Evolutionary conservation across 2,329 filamentous ascomycete species (phyloP).

Genomic region (Penicillium sp.): DNA sequence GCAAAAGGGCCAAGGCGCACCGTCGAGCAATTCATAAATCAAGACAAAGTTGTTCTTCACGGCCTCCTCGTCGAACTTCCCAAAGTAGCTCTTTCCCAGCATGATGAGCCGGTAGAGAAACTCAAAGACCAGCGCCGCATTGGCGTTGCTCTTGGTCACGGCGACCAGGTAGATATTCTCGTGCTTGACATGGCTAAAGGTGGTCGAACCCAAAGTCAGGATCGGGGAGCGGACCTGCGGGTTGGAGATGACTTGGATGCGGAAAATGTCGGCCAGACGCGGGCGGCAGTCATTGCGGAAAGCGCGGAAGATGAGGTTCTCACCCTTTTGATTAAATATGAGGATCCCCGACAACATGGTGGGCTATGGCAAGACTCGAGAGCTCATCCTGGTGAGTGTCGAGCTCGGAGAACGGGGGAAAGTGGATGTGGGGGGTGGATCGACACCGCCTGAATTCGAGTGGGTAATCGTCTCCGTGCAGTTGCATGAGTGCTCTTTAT

Average conservation of each 20-base stretch:
- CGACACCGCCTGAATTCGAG: conserved; percentile 16
- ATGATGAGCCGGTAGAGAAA: conserved; percentile 90
- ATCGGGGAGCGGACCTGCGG: conserved; percentile 96
- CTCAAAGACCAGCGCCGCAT: conserved; percentile 95
- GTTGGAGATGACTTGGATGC: conserved; percentile 98
- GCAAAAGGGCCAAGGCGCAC: conserved; percentile 44
- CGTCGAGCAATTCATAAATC: conserved; percentile 93
- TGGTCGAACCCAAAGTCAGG: conserved; percentile 92
- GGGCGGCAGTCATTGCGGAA: conserved; percentile 98
- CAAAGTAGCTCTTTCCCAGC: conserved; percentile 93
- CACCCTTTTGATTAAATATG: conserved; percentile 98
- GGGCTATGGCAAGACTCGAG: conserved; percentile 17
- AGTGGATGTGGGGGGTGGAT: conserved; percentile 10
- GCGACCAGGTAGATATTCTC: conserved; percentile 98
- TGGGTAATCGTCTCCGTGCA: not conserved
- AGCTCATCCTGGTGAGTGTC: conserved; percentile 11
- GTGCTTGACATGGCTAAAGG: conserved; percentile 98
- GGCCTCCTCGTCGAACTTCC: conserved; percentile 97
- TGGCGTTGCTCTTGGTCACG: conserved; percentile 98
- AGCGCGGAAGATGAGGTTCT: conserved; percentile 98
- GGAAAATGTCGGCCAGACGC: conserved; percentile 95
- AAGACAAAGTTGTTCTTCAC: conserved; percentile 99
- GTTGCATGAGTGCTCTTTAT: not conserved
- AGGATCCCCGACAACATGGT: conserved; percentile 95
- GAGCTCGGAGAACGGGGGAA: conserved; percentile 11